Percentiles rank a stretch among this genome's conserved stretches.
Evolutionary conservation across 140 eudicot species (phyloP).

Genomic region (Ambrosia hybrid): DNA sequence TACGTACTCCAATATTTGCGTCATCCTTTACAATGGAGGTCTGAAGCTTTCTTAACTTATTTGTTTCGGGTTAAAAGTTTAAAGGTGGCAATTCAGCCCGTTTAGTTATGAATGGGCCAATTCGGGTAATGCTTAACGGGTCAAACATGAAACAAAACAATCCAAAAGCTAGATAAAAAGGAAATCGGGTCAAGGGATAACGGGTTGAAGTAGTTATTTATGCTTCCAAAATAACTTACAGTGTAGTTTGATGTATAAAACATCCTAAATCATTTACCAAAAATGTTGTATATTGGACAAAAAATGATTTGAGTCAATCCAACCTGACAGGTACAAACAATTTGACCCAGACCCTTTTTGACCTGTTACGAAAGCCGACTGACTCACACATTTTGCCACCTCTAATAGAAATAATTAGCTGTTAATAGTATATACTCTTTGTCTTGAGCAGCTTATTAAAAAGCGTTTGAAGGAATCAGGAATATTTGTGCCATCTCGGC

Average conservation of each 20-base stretch:
- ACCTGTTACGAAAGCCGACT: neutral
- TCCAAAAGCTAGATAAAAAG: neutral
- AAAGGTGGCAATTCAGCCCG: neutral
- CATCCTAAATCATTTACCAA: neutral
- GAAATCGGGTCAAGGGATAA: neutral
- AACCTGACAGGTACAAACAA: neutral
- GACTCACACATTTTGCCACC: neutral
- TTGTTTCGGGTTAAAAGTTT: neutral
- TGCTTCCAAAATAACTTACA: neutral
- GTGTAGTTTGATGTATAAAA: neutral
- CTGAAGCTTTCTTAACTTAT: slow-evolving; percentile 17
- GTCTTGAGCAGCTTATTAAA: slow-evolving; percentile 80
- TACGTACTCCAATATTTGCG: slow-evolving; percentile 86
- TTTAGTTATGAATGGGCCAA: neutral
- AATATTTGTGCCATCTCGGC: slow-evolving; percentile 92
- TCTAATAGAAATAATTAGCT: slow-evolving; percentile 4
- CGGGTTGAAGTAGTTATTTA: neutral
- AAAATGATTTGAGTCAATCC: neutral
- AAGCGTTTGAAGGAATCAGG: slow-evolving; percentile 96
- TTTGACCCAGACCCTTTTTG: neutral
- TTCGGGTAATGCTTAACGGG: neutral
- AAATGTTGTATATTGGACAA: neutral
- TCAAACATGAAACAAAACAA: neutral
- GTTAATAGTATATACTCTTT: slow-evolving; percentile 17
- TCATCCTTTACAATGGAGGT: slow-evolving; percentile 99